phyloP scores from a whole-genome alignment of 1,284 basidiomycete species.

The Wallemia hederae region DNA sequence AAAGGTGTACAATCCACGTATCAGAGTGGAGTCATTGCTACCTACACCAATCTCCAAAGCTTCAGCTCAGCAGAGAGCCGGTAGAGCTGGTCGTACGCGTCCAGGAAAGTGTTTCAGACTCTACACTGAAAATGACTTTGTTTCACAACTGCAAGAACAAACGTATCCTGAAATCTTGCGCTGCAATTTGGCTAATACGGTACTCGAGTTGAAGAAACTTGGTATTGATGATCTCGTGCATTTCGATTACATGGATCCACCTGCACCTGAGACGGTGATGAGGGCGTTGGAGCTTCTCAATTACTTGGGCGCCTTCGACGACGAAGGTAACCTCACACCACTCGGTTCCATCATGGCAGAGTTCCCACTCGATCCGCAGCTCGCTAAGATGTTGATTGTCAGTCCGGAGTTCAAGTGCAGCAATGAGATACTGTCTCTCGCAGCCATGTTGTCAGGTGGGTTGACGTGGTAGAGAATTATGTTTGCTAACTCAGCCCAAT shows the following conservation, averaged over 20 bases:
- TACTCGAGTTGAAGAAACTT: constrained; percentile 76
- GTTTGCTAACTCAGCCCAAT: neutral
- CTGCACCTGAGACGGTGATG: constrained; percentile 94
- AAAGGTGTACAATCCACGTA: constrained; percentile 88
- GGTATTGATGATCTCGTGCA: constrained; percentile 27
- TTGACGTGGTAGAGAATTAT: constrained; percentile 1
- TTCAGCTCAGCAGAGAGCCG: constrained; percentile 80
- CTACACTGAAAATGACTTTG: constrained; percentile 94
- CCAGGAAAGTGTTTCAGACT: constrained; percentile 93
- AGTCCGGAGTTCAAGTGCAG: constrained; percentile 88
- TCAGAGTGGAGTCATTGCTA: constrained; percentile 76
- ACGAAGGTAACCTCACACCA: constrained; percentile 69
- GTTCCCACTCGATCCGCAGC: constrained; percentile 86
- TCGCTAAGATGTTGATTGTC: constrained; percentile 78
- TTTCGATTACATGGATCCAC: constrained; percentile 75
- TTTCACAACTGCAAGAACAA: constrained; percentile 78
- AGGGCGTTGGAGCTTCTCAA: constrained; percentile 83
- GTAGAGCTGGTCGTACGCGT: constrained; percentile 77
- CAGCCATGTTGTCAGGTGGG: constrained; percentile 75
- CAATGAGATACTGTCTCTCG: constrained; percentile 81
- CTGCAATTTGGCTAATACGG: constrained; percentile 46
- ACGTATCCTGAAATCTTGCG: constrained; percentile 81
- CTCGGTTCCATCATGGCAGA: constrained; percentile 86
- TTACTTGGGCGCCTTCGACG: constrained; percentile 70
- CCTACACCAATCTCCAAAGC: constrained; percentile 92